Base-by-base conservation (phyloP, 1,284 basidiomycete species). In the Cryptococcus sp. region DNA sequence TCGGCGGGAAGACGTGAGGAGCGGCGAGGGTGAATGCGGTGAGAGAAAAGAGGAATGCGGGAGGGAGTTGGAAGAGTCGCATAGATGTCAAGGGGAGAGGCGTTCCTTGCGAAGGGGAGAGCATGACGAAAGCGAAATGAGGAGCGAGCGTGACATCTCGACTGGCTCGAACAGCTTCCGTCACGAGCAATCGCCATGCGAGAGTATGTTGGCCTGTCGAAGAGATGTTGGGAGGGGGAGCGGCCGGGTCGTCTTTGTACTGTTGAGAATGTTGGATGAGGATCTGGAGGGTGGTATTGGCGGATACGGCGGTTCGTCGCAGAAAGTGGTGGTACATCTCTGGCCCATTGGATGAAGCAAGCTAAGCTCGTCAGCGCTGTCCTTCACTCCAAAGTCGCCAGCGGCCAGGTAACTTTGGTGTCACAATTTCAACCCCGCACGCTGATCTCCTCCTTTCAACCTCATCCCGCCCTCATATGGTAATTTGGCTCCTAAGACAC, bases 241-340 rank as follows among this genome's bases (percentile, higher is more conserved):
- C 64, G 9, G 66, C 59, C 9, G 66, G 64, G 50, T 71, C 64
- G 52, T 66, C 60, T 49, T 68, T 63, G 53, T 64, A 69, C 46
- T 60, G 62, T 53, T 60, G 65, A 36, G 57, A 64, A 56, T 70
- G 67, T 41, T 64, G 64, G 16, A 63, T 64, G 37, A 69, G 60
- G n/a, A 56, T 58, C 45, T 68, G 62, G 25, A 75, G 55, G 49
- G 74, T 63, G 12, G 74, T 60, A 35, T 70, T 62, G 33, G 74
- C 73, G 38, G 89, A 85, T 40, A 85, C 82, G 63, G 93, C 87
- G 70, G 94, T 84, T 54, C 92, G 85, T 55, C 91, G 86, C 59
- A 97, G 87, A 76, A 93, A 93, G 74, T 95, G 90, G 53, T 91
- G 81, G 75, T 95, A 94, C 56, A 90, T 93, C 72, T 94, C 92